Base-by-base conservation (phyloP, 2,329 filamentous ascomycete species). In the Akanthomyces lecanii region DNA sequence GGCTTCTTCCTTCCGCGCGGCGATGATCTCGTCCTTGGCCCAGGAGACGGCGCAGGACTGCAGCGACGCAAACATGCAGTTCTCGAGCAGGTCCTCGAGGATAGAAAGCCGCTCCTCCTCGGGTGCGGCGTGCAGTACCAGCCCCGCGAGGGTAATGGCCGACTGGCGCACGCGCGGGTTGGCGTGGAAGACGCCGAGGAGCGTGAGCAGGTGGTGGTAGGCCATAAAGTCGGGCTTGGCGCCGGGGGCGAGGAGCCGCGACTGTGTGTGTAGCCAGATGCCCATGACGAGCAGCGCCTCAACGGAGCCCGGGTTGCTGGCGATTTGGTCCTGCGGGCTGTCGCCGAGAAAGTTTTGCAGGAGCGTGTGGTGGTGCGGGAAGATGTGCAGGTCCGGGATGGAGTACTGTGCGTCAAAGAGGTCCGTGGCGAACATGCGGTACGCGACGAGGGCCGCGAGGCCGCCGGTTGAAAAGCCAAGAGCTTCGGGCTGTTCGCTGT, bases 1-100 rank as follows among this genome's bases (percentile, higher is more conserved):
- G 33, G 33, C 5, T 36, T 8, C 8, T 36, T 36, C 62, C 47
- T 72, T 71, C 30, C 68, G 73, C 3, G 82, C 80, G 5, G 77
- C 71, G 10, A 87, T 77, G 18, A 88, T 75, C 70, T 89, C 86
- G 67, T 88, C 86, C 61, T 85, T 82, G 40, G 88, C 73, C 86
- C 86, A 89, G 4, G 80, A 79, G 5, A 89, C 79, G 0, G 85
- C 86, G 48, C 83, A 85, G 10, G 83, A 86, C 70, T 87, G 87
- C 44, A 89, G 77, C 0, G 82, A 79, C 2, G 85, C 79, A 67
- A 86, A 88, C 67, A 84, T 81, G 76, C 86, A 88, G 70, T 88
- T 86, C 72, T 88, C 85, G 14, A 89, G 74, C 14, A 88, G 78
- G 69, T 89, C 86, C 59, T 86, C 82, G 10, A 89, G 78, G 66